Percentiles rank a stretch among this genome's conserved stretches.
phyloP scores from a whole-genome alignment of 148 eudicot genomes.

The Rhododendron williamsianum region DNA sequence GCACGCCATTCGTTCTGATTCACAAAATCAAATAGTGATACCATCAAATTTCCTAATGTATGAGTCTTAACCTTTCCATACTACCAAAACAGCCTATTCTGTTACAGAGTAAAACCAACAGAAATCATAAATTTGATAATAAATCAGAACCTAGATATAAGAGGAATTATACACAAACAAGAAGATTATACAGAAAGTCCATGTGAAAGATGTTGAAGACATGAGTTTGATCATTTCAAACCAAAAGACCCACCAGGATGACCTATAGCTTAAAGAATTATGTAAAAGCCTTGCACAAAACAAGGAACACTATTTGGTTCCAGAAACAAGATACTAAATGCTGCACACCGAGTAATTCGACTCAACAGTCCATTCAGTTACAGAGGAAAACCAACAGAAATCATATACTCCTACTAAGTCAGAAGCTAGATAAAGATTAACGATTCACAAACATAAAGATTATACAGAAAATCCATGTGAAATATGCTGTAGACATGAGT shows the following conservation, averaged over 20 bases:
- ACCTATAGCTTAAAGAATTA: not conserved
- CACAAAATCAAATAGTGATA: not conserved
- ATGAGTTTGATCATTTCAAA: not conserved
- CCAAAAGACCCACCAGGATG: not conserved
- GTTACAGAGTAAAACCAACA: not conserved
- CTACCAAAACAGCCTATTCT: not conserved
- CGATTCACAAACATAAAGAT: not conserved
- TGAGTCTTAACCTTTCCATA: not conserved
- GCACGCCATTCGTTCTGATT: slow-evolving; percentile 82
- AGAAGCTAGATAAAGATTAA: not conserved
- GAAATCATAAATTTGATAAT: not conserved
- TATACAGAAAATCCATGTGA: not conserved
- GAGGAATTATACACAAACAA: not conserved
- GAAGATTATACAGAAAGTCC: not conserved
- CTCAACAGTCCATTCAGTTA: not conserved
- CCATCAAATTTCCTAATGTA: not conserved
- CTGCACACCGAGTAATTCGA: not conserved
- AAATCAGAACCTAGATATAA: not conserved
- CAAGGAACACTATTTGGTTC: not conserved
- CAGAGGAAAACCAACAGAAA: not conserved
- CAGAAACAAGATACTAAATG: not conserved
- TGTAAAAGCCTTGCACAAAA: not conserved
- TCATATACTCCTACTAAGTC: not conserved
- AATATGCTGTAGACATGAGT: not conserved
- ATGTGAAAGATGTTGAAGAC: not conserved